Conservation (phyloP, 2,329 filamentous ascomycete species). For the Daldinia eschscholtzii region DNA sequence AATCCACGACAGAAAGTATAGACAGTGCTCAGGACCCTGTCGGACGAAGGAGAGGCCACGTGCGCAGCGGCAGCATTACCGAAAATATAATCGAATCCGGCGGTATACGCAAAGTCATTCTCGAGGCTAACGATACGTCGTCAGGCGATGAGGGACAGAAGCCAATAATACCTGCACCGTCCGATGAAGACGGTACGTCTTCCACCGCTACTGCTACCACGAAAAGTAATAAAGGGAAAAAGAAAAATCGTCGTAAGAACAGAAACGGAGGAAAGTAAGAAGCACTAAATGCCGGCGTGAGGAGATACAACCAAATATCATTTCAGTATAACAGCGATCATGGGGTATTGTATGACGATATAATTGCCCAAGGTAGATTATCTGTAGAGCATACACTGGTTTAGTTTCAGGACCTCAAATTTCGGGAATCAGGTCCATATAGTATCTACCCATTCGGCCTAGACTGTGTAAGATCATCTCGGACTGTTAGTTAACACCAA, state of each 20-base stretch:
- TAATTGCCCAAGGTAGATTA: neutral
- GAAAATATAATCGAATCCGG: conserved; percentile 80
- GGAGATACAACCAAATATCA: conserved; percentile 1
- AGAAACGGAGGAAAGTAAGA: conserved; percentile 52
- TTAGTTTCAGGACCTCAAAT: neutral
- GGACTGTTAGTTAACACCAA: neutral
- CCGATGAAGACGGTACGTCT: conserved; percentile 37
- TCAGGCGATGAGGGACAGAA: conserved; percentile 53
- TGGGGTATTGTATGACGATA: conserved; percentile 1
- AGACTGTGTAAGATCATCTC: neutral
- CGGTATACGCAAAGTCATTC: conserved; percentile 78
- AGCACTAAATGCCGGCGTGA: neutral
- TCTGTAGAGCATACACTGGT: neutral
- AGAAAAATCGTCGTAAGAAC: conserved; percentile 57
- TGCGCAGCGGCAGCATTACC: conserved; percentile 80
- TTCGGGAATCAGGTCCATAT: neutral
- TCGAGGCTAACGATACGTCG: conserved; percentile 73
- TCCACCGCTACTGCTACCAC: conserved; percentile 13
- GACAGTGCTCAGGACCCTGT: conserved; percentile 35
- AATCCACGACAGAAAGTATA: conserved; percentile 42
- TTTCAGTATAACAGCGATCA: neutral
- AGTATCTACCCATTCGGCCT: neutral
- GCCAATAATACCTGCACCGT: conserved; percentile 13
- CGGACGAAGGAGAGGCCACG: conserved; percentile 56
- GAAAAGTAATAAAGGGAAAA: conserved; percentile 49